Percentiles rank a stretch among this genome's conserved stretches.
phyloP scores from a whole-genome alignment of 805 yeast species.

The Barnettozyma sucrosica region DNA sequence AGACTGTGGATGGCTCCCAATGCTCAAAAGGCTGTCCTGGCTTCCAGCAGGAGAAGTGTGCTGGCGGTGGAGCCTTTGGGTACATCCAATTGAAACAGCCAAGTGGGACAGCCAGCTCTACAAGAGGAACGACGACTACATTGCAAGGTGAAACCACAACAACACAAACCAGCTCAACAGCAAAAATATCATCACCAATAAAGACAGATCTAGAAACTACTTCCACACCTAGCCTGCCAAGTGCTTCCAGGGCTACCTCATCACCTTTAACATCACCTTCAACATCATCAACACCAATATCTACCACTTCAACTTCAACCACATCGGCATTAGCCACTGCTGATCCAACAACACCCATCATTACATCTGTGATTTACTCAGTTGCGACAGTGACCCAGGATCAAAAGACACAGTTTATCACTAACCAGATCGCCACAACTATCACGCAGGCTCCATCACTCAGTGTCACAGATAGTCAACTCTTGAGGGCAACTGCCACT shows the following conservation, averaged over 20 bases:
- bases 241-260: conserved; percentile 16
- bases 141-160: not conserved
- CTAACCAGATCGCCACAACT: conserved; percentile 8
- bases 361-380: conserved; percentile 7
- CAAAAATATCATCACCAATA: conserved; percentile 3
- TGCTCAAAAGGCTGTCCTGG: conserved; percentile 33
- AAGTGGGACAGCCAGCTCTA: conserved; percentile 1
- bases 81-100: conserved; percentile 28
- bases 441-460: conserved; percentile 11
- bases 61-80: conserved; percentile 36
- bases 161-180: conserved; percentile 11
- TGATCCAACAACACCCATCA: conserved; percentile 7
- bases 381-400: conserved; percentile 7
- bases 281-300: not conserved
- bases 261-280: conserved; percentile 9
- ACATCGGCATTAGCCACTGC: conserved; percentile 7
- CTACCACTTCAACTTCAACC: not conserved
- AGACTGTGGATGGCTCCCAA: conserved; percentile 12
- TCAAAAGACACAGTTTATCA: conserved; percentile 9
- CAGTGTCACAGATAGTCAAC: not conserved
- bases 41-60: conserved; percentile 34
- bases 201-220: conserved; percentile 10
- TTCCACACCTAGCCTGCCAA: conserved; percentile 14
- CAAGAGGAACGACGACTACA: conserved; percentile 7
- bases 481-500: not conserved